Percentiles rank a stretch among this genome's conserved stretches.
Evolutionary conservation across 306 rosid genomes (phyloP).

Genomic region (Cicer chorassanicum): DNA sequence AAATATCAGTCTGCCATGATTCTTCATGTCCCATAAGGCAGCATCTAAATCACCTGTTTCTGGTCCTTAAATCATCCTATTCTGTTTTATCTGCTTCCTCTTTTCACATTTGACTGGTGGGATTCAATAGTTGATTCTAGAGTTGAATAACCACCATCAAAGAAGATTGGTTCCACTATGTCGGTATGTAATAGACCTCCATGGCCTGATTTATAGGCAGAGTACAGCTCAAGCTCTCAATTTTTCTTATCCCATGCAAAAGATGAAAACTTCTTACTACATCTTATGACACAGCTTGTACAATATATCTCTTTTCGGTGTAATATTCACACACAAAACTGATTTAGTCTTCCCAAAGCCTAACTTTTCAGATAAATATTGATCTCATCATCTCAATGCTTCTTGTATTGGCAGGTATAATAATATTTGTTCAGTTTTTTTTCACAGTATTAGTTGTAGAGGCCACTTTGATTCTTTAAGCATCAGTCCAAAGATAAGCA

Average conservation of each 20-base stretch:
- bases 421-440: too few species aligned
- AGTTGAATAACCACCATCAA: not conserved
- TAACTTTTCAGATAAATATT: too few species aligned
- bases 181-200: not conserved
- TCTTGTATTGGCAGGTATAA: not conserved
- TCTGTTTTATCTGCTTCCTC: slow-evolving; percentile 1
- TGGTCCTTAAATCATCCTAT: not conserved
- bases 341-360: not conserved
- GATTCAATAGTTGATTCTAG: not conserved
- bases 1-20: not conserved
- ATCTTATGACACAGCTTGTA: not conserved
- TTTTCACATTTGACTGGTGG: not conserved
- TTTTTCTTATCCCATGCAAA: not conserved
- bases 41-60: not conserved
- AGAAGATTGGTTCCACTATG: not conserved
- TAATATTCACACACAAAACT: not conserved
- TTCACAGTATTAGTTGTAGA: not conserved
- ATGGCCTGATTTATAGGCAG: not conserved
- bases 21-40: not conserved
- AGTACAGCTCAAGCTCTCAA: not conserved
- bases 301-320: not conserved
- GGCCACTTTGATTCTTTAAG: not conserved
- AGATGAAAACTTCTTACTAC: not conserved
- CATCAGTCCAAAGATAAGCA: not conserved
- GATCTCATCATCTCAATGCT: not conserved